phyloP scores from a whole-genome alignment of 2,329 filamentous ascomycete species.

The Penicillium expansum region DNA sequence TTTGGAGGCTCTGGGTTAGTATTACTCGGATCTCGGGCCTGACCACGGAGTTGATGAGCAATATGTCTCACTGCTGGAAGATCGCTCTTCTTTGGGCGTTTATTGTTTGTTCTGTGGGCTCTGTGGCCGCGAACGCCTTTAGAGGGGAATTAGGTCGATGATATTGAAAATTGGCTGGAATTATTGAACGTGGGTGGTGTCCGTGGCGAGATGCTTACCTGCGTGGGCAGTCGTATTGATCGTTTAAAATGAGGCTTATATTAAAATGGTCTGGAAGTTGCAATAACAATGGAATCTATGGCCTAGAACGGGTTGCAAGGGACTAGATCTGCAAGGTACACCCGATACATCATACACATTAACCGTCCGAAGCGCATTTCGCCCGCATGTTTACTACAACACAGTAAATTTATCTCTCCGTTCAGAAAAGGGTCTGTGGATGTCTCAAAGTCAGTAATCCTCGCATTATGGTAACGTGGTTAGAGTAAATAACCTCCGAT shows the following conservation, averaged over 20 bases:
- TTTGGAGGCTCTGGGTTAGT: not conserved
- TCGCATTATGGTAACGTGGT: not conserved
- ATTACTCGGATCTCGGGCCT: not conserved
- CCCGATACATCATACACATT: not conserved
- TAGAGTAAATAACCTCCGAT: not conserved
- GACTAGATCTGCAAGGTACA: conserved; percentile 9
- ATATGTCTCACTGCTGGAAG: conserved; percentile 1
- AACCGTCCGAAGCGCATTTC: not conserved
- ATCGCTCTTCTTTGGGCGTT: not conserved
- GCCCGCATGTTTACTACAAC: not conserved
- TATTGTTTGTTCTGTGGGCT: not conserved
- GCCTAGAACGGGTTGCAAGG: conserved; percentile 1
- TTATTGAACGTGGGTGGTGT: not conserved
- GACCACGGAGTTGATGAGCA: not conserved
- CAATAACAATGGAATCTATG: not conserved
- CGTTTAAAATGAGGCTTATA: not conserved
- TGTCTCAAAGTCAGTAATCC: not conserved
- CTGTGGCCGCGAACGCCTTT: not conserved
- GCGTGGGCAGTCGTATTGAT: not conserved
- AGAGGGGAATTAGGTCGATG: not conserved
- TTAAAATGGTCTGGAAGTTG: not conserved
- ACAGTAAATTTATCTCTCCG: not conserved
- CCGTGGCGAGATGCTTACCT: not conserved
- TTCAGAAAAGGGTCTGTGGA: not conserved
- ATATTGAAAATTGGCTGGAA: not conserved